Percentiles rank a stretch among this genome's conserved stretches.
phyloP scores from a whole-genome alignment of 306 rosid genomes.

The Gillenia trifoliata region DNA sequence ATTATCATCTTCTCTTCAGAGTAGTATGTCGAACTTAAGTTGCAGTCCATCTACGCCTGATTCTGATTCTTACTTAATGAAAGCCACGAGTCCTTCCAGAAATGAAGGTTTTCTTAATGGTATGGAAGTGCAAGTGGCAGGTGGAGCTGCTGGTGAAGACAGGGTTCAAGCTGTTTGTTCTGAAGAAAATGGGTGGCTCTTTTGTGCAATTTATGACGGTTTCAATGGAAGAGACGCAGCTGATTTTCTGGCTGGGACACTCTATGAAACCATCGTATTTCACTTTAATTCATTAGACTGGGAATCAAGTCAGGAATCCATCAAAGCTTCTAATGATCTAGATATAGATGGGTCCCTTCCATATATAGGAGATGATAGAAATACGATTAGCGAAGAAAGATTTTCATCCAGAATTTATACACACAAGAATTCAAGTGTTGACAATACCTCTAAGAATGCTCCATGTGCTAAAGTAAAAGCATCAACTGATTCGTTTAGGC shows the following conservation, averaged over 20 bases:
- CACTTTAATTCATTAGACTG: slow-evolving; percentile 53
- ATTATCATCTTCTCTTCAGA: slow-evolving; percentile 77
- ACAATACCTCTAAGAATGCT: slow-evolving; percentile 22
- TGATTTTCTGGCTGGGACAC: slow-evolving; percentile 91
- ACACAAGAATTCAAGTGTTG: slow-evolving; percentile 20
- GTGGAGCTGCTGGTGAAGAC: slow-evolving; percentile 99
- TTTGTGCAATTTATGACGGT: slow-evolving; percentile 94
- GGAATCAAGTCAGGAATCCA: slow-evolving; percentile 45
- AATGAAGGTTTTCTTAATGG: slow-evolving; percentile 73
- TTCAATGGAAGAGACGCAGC: slow-evolving; percentile 99
- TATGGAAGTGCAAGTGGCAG: slow-evolving; percentile 88
- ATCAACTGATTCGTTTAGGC: slow-evolving; percentile 37
- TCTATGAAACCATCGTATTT: slow-evolving; percentile 75
- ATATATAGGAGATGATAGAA: slow-evolving; percentile 23
- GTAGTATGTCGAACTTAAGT: slow-evolving; percentile 69
- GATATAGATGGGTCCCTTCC: slow-evolving; percentile 36
- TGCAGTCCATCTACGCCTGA: slow-evolving; percentile 79
- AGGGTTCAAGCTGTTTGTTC: slow-evolving; percentile 99
- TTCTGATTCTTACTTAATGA: slow-evolving; percentile 53
- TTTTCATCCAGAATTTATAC: slow-evolving; percentile 19
- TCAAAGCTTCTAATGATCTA: slow-evolving; percentile 18
- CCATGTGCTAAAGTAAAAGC: slow-evolving; percentile 20
- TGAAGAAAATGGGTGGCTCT: slow-evolving; percentile 97
- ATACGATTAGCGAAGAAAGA: slow-evolving; percentile 20
- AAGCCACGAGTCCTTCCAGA: slow-evolving; percentile 53